These are phyloP conservation scores for Ceriops decandra DNA, from an alignment of 345 rosid species.

Conservation along the genomic window DNA sequence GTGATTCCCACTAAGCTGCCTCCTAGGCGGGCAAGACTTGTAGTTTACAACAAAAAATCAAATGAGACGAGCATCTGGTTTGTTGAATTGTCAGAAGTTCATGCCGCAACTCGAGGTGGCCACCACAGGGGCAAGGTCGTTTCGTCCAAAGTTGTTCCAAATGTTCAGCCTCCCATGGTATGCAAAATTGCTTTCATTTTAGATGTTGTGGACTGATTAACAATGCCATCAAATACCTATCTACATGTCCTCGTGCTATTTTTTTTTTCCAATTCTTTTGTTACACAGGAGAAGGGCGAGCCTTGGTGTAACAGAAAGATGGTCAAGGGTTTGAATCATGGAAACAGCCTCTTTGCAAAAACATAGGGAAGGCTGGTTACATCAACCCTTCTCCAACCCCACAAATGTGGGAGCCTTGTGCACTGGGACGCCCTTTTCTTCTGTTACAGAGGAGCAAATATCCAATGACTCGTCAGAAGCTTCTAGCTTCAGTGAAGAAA, in stretches of 20 bases:
- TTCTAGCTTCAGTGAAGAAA: not conserved
- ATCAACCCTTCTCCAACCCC: too few relatives aligned
- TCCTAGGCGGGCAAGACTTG: slow-evolving; percentile 76
- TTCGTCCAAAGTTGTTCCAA: slow-evolving; percentile 65
- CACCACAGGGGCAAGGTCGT: slow-evolving; percentile 90
- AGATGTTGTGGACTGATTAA: not conserved
- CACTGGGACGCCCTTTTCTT: too few relatives aligned
- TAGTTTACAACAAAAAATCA: slow-evolving; percentile 76
- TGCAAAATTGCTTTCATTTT: not conserved
- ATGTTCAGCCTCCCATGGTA: slow-evolving; percentile 96
- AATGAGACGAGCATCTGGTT: slow-evolving; percentile 85
- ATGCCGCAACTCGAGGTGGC: slow-evolving; percentile 87
- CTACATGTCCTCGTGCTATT: not conserved
- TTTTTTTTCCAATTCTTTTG: too few relatives aligned
- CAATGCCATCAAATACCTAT: not conserved
- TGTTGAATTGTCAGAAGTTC: slow-evolving; percentile 82
- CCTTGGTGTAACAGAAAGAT: too few relatives aligned
- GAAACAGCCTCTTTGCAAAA: too few relatives aligned
- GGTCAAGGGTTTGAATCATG: too few relatives aligned
- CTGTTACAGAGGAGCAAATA: not conserved
- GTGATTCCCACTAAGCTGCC: slow-evolving; percentile 82
- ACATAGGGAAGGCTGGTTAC: too few relatives aligned
- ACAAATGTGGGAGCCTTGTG: too few relatives aligned
- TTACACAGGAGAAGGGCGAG: too few relatives aligned
- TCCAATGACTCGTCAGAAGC: not conserved